These are phyloP conservation scores for Dactylella cylindrospora DNA, from an alignment of 2,329 filamentous ascomycete genomes.

Conservation along the genomic window DNA sequence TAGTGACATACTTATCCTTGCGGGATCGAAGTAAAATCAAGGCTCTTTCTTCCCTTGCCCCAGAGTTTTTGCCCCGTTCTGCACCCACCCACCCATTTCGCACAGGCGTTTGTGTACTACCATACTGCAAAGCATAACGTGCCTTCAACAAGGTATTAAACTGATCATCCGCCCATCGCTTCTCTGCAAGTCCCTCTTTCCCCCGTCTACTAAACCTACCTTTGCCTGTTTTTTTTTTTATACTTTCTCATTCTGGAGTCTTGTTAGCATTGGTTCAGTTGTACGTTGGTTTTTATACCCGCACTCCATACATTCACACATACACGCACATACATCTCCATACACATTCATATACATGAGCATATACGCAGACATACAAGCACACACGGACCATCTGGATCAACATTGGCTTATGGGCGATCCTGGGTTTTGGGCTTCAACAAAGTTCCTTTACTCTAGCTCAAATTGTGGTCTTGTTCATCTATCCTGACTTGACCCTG, in stretches of 20 bases:
- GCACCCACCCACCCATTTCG: background rate
- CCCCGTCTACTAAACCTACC: too few species aligned
- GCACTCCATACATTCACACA: background rate
- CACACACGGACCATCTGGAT: constrained; percentile 6
- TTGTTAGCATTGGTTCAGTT: too few species aligned
- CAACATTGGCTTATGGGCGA: constrained; percentile 14
- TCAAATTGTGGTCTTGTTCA: background rate
- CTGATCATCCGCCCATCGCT: constrained; percentile 36
- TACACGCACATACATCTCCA: constrained; percentile 4
- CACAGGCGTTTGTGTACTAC: constrained; percentile 19
- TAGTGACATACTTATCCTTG: too few species aligned
- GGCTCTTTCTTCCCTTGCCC: constrained; percentile 19
- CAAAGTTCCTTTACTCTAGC: constrained; percentile 5
- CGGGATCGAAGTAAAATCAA: constrained; percentile 35
- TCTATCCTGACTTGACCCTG: too few species aligned
- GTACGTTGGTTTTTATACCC: too few species aligned
- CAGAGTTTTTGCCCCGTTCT: constrained; percentile 4
- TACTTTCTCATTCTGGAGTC: background rate
- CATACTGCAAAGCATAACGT: constrained; percentile 37
- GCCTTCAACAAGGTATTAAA: constrained; percentile 42
- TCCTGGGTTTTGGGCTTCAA: constrained; percentile 22
- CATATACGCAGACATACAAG: background rate
- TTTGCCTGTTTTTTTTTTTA: constrained; percentile 12
- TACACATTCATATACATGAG: too few species aligned
- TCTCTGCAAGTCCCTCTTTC: constrained; percentile 35